phyloP scores from a whole-genome alignment of 495 filamentous ascomycete species.

The Xylaria acuta region DNA sequence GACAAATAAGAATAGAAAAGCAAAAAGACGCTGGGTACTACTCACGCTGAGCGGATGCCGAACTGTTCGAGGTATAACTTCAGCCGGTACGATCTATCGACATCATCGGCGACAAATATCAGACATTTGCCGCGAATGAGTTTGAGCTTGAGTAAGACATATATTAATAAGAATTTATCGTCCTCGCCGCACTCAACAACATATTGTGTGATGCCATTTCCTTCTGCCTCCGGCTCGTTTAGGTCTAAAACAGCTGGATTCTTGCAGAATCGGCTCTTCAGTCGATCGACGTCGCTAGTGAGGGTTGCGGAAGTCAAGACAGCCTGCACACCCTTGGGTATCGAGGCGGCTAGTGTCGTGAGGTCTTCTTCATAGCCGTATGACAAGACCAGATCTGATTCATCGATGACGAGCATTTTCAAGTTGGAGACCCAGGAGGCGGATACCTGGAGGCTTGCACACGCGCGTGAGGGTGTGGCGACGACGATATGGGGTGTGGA shows the following conservation, averaged over 20 bases:
- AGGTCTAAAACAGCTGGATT: constrained; percentile 79
- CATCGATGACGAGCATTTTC: constrained; percentile 86
- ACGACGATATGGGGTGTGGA: constrained; percentile 88
- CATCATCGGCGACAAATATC: constrained; percentile 92
- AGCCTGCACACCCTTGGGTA: constrained; percentile 87
- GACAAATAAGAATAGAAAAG: neutral
- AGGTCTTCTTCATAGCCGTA: constrained; percentile 96
- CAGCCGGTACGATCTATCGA: constrained; percentile 90
- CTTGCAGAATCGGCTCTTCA: constrained; percentile 87
- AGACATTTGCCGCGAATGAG: constrained; percentile 94
- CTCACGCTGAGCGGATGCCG: constrained; percentile 71
- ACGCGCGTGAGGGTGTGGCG: constrained; percentile 81
- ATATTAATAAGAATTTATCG: constrained; percentile 93
- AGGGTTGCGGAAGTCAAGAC: constrained; percentile 94
- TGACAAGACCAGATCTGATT: constrained; percentile 91
- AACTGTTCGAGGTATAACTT: constrained; percentile 98
- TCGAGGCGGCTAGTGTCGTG: constrained; percentile 70
- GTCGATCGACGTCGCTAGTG: constrained; percentile 79
- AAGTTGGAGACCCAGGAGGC: constrained; percentile 73
- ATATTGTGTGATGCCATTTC: constrained; percentile 80
- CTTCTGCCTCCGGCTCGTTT: constrained; percentile 71
- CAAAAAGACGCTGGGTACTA: neutral
- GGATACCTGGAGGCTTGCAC: constrained; percentile 71
- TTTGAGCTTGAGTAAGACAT: constrained; percentile 93
- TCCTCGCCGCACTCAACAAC: constrained; percentile 91